Base-by-base conservation (phyloP, 306 rosid species). In the Psophocarpus tetragonolobus region DNA sequence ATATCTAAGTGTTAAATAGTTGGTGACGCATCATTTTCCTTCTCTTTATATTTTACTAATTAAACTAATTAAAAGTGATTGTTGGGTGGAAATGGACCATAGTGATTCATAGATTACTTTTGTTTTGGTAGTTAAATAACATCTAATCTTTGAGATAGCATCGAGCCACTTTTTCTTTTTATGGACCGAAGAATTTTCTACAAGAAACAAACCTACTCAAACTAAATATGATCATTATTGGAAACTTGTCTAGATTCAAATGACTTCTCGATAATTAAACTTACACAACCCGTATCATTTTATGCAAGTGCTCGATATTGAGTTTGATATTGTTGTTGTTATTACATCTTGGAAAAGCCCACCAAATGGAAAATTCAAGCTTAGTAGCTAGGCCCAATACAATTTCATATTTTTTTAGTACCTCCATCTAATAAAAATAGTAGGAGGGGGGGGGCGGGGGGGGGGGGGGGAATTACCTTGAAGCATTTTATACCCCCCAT, bases 11-110 rank as follows among this genome's bases (percentile, higher is more conserved):
- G 21, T 41, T 60, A 26, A 68, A 11, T 75, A 41, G 23, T 56
- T 18, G n/a, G 53, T 44, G 77, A 50, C 36, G 76, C 82, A 76
- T 50, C 79, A 76, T 50, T 71, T 50, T 65, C 36, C 18, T 24
- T 73, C 26, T 69, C 36, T 54, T 54, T 80, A 35, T 38, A 36
- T 13, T 68, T 36, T 47, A 20, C 36, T 27, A 39, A 76, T 50
- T 84, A 80, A 64, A 70, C 27, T 53, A 18, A 38, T 33, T 33
- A 69, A 53, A 32, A 14, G 47, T 47, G 78, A 64, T 71, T 35
- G 67, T 30, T 63, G 57, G 53, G 79, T 77, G 70, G 65, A 57
- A 74, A 50, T 30, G 42, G 51, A 18, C 66, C 57, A 74, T 66
- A 61, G 73, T 69, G 68, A 71, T 18, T 64, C 11, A 23, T 74